Percentiles rank a stretch among this genome's conserved stretches.
Conservation (phyloP, 805 yeast species). For the Candida jianshihensis region DNA sequence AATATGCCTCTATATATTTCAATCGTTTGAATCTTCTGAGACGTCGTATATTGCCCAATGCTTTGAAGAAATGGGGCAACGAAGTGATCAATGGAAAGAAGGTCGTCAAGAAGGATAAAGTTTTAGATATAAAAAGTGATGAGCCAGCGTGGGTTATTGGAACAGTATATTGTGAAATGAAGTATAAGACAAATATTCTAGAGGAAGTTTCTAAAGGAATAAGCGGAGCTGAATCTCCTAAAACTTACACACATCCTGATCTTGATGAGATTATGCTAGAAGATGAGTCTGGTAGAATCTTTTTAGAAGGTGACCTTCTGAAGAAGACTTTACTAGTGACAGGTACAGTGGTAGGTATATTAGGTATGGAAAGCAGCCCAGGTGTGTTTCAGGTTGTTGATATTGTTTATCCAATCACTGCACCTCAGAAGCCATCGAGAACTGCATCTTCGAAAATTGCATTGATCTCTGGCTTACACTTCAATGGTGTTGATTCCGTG, state of each 20-base stretch:
- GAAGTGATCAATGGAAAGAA: constrained; percentile 32
- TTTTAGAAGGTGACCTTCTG: constrained; percentile 57
- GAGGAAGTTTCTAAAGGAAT: constrained; percentile 63
- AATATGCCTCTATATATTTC: constrained; percentile 52
- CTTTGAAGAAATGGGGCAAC: constrained; percentile 50
- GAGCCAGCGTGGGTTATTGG: constrained; percentile 80
- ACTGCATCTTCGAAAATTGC: constrained; percentile 42
- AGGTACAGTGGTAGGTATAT: constrained; percentile 78
- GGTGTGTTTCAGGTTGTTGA: constrained; percentile 85
- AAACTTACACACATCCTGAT: constrained; percentile 47
- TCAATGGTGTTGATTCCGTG: constrained; percentile 40
- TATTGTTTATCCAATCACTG: constrained; percentile 58
- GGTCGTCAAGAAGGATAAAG: constrained; percentile 37
- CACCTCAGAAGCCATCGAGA: constrained; percentile 40
- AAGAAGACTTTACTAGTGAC: constrained; percentile 62
- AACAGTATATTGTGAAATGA: constrained; percentile 77
- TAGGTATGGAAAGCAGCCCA: constrained; percentile 79
- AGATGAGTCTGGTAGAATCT: constrained; percentile 87
- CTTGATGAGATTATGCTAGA: constrained; percentile 68
- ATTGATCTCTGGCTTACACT: constrained; percentile 67
- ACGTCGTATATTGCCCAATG: constrained; percentile 39
- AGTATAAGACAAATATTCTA: constrained; percentile 77
- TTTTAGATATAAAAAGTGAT: constrained; percentile 56
- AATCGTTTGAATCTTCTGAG: constrained; percentile 43
- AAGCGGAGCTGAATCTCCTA: constrained; percentile 33